Percentiles rank a stretch among this genome's conserved stretches.
phyloP scores from a whole-genome alignment of 1,284 basidiomycete genomes.

The Tranzscheliella williamsii region DNA sequence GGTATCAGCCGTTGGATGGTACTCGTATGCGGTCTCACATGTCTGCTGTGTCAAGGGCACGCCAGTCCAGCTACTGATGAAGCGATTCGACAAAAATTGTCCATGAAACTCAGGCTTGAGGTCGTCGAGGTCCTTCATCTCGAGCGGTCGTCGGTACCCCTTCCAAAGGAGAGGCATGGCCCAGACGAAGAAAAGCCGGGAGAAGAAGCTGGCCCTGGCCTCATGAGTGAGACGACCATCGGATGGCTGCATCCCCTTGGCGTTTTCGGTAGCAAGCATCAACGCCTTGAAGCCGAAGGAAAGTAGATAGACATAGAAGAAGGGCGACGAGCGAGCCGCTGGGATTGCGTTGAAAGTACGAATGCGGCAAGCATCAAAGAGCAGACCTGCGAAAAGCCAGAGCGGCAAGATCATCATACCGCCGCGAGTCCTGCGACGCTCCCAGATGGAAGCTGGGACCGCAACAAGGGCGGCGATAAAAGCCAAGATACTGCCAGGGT shows the following conservation, averaged over 20 bases:
- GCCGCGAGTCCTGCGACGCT: conserved; percentile 32
- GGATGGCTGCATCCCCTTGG: conserved; percentile 12
- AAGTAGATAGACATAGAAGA: conserved; percentile 28
- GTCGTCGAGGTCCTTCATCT: conserved; percentile 30
- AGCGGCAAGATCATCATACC: conserved; percentile 34
- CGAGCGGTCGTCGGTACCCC: conserved; percentile 28
- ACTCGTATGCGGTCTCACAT: no score
- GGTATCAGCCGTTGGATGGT: no score
- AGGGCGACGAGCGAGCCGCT: conserved; percentile 12
- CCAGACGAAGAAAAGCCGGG: conserved; percentile 43
- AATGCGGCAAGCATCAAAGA: conserved; percentile 37
- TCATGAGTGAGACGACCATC: conserved; percentile 29
- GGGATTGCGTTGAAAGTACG: conserved; percentile 35
- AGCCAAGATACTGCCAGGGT: conserved; percentile 17
- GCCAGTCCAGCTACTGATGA: conserved; percentile 25
- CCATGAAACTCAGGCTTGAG: conserved; percentile 32
- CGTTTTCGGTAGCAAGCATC: conserved; percentile 40
- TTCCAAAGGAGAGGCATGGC: conserved; percentile 33
- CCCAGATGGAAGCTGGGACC: conserved; percentile 19
- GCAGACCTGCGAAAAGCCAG: conserved; percentile 30
- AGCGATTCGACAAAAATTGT: conserved; percentile 8
- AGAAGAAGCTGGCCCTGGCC: conserved; percentile 39
- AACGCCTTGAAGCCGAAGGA: conserved; percentile 23
- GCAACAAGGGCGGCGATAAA: conserved; percentile 20
- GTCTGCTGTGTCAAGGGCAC: not conserved